Base-by-base conservation (phyloP, 2,329 filamentous ascomycete species). In the Alternaria sp. region DNA sequence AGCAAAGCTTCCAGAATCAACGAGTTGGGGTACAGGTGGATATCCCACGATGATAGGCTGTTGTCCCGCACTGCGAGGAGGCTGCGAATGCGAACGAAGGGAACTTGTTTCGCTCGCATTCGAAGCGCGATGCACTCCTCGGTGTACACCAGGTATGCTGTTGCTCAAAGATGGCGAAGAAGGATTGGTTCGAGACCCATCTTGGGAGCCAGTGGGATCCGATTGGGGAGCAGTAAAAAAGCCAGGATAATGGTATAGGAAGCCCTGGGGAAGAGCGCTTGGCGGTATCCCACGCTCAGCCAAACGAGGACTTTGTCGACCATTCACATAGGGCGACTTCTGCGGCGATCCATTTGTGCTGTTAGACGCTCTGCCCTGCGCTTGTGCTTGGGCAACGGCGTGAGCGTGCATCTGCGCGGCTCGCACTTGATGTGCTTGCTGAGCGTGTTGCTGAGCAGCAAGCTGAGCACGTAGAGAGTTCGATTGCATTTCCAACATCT, bases 11-110 rank as follows among this genome's bases (percentile, higher is more conserved):
- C 69, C 43, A 46, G 77, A 74, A 54, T 80, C 75, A 44, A 74
- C 71, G 49, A 74, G 73, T 25, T 76, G 70, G 58, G 80, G 68
- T 69, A 81, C 61, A 45, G 76, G 63, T 40, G 70, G 77, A 65
- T 82, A 84, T 9, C 80, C 81, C 44, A 79, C 78, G 43, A 82
- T 57, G 5, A 80, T 67, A 36, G 81, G 66, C 26, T 80, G 78
- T 61, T 80, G 80, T 28, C 77, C 79, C 51, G 81, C 66, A 8
- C 79, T 80, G 36, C 83, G 81, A 19, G 83, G 81, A 57, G 83
- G 83, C 63, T 86, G 83, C 8, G 83, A 85, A 59, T 86, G 83
- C 32, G 83, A 86, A 49, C 83, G 79, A 47, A 80, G 74, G 9
- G 82, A 81, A 51, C 74, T 78, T 17, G 76, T 75, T 25, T 81